Base-by-base conservation (phyloP, 352 stramenopile species). In the Pythium volutum region DNA sequence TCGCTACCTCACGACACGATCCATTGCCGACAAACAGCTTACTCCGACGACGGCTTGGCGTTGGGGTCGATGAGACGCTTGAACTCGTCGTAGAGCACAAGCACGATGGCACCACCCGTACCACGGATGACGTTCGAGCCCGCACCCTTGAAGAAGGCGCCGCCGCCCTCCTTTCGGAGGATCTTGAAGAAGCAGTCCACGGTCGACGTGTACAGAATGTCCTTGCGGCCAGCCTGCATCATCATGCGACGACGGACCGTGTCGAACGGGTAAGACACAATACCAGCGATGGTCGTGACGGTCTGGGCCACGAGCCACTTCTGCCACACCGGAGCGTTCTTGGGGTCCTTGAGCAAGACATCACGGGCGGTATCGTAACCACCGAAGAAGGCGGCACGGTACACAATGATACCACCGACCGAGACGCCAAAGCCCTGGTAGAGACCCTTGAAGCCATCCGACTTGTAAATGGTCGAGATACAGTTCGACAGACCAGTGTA, bases 361-460 rank as follows among this genome's bases (percentile, higher is more conserved):
- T 97, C 95, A 78, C 93, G 96, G 49, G 98, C 74, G 25, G 97
- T 99, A 74, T 99, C 97, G 85, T 98, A 99, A 75, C 98, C 88
- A 77, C 97, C 96, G 74, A 99, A 99, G 89, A 99, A 98, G 31
- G 89, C 91, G 60, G 95, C 96, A 87, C 97, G 96, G 96, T 99
- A 99, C 64, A 98, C 93, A 69, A 99, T 99, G 79, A 96, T 99
- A 91, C 98, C 97, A 78, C 96, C 84, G 56, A 99, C 88, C 52
- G 97, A 99, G 48, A 99, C 89, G 73, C 96, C 96, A 69, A 99
- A 99, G 78, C 98, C 98, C 74, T 98, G 98, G 93, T 99, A 99
- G 52, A 99, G 83, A 50, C 89, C 89, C 57, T 82, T 70, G 27
- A 97, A 33, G 49, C 97, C 97, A 66, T 94, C 85, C 34, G 73